Base-by-base conservation (phyloP, 1,284 basidiomycete genomes). In the Apiotrichum sp. region DNA sequence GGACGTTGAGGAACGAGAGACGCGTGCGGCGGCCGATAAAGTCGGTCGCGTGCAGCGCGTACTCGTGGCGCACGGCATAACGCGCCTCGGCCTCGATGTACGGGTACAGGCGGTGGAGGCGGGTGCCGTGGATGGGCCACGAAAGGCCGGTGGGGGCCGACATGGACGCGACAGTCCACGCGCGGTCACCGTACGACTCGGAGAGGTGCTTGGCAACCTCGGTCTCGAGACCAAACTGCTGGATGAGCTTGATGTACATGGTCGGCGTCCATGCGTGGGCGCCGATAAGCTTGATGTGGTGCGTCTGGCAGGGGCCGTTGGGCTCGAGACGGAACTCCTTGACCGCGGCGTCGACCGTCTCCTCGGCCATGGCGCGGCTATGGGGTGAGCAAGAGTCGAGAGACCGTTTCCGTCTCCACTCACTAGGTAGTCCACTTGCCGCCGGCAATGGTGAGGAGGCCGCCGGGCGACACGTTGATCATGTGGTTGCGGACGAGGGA, bases 351-450 rank as follows among this genome's bases (percentile, higher is more conserved):
- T 98, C 89, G 47, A 98, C 87, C 0, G 92, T 90, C 80, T 98
- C 92, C 79, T 93, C 84, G 35, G 95, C 92, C 95, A 98, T 98
- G 51, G 87, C 87, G 53, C 91, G 80, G 76, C 70, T 72, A 53
- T 22, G 31, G n/a, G 29, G 51, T 59, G 36, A 59, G 52, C 41
- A 4, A n/a, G 2, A 6, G 6, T n/a, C 32, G 36, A n/a, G 13
- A 41, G 35, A 38, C 38, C 7, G 5, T 34, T 9, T 32, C 14
- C 41, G 32, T 53, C 39, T 39, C 49, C 6, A 75, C 70, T 64
- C 53, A 72, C 71, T 98, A 98, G 34, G 95, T 98, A 52, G 95
- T 98, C 95, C 95, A 98, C 77, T 98, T 98, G 5, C 95, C 95
- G 47, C 95, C 95, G 6, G 92, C 92, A 67, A 98, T 95, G 16